These are phyloP conservation scores for Biscogniauxia marginata DNA, from an alignment of 2,329 filamentous ascomycete species.

Conservation along the genomic window DNA sequence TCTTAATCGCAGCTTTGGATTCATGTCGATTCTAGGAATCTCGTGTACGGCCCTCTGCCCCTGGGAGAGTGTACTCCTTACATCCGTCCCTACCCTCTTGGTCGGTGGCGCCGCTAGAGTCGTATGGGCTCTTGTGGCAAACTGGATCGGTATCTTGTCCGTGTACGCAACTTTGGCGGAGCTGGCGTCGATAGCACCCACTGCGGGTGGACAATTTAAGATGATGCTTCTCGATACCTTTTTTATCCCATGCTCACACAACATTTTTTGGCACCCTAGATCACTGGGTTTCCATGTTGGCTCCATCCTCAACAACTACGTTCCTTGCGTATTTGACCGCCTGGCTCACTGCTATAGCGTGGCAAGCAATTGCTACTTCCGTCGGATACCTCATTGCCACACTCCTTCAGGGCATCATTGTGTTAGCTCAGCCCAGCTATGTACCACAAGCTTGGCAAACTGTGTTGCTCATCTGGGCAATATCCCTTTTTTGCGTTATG, in stretches of 20 bases:
- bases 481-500: slow-evolving; percentile 41
- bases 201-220: slow-evolving; percentile 24
- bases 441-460: slow-evolving; percentile 17
- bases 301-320: too few species aligned
- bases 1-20: slow-evolving; percentile 19
- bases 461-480: slow-evolving; percentile 32
- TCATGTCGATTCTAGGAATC: slow-evolving; percentile 24
- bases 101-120: slow-evolving; percentile 54
- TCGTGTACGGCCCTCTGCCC: slow-evolving; percentile 28
- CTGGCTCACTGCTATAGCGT: slow-evolving; percentile 22
- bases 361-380: slow-evolving; percentile 19
- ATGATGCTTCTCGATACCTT: too few species aligned
- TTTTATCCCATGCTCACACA: too few species aligned
- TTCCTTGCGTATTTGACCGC: too few species aligned
- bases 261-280: too few species aligned
- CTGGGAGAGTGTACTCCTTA: slow-evolving; percentile 50
- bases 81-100: slow-evolving; percentile 37
- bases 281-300: too few species aligned
- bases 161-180: slow-evolving; percentile 34
- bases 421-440: slow-evolving; percentile 21
- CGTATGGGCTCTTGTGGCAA: slow-evolving; percentile 50
- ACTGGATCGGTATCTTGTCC: slow-evolving; percentile 45
- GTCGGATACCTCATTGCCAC: slow-evolving; percentile 16
- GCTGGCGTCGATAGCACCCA: slow-evolving; percentile 23
- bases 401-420: slow-evolving; percentile 21